Conservation (phyloP, 805 yeast species). For the Kodamaea kakaduensis region DNA sequence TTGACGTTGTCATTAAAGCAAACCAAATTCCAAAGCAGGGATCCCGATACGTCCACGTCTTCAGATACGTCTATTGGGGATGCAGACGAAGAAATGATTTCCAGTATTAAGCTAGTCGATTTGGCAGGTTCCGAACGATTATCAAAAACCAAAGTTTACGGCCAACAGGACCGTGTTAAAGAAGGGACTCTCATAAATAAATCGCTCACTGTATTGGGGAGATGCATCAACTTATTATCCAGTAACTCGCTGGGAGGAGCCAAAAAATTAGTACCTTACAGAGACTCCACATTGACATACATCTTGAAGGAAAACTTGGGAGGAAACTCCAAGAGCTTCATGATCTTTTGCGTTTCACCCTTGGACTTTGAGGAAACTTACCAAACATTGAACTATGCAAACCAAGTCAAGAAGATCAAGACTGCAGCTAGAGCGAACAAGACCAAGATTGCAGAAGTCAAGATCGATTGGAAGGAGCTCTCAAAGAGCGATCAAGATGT, state of each 20-base stretch:
- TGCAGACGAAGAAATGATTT: slow-evolving; percentile 46
- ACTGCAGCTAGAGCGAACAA: slow-evolving; percentile 52
- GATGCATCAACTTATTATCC: slow-evolving; percentile 51
- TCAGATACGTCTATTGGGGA: slow-evolving; percentile 27
- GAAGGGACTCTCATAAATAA: slow-evolving; percentile 79
- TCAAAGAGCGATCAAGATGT: slow-evolving; percentile 23
- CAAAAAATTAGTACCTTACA: slow-evolving; percentile 50
- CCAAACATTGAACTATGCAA: slow-evolving; percentile 75
- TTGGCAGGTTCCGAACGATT: slow-evolving; percentile 81
- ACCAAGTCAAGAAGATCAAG: slow-evolving; percentile 64
- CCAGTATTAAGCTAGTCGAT: slow-evolving; percentile 69
- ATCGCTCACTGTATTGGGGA: slow-evolving; percentile 71
- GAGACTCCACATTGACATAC: slow-evolving; percentile 77
- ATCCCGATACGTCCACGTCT: slow-evolving; percentile 10
- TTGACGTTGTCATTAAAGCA: slow-evolving; percentile 61
- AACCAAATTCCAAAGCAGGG: slow-evolving; percentile 54
- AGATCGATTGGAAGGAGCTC: slow-evolving; percentile 32
- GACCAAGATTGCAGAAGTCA: slow-evolving; percentile 20
- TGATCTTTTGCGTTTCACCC: slow-evolving; percentile 86
- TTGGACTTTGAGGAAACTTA: slow-evolving; percentile 72
- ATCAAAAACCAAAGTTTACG: slow-evolving; percentile 56
- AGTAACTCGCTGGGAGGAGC: slow-evolving; percentile 33
- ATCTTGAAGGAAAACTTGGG: slow-evolving; percentile 70
- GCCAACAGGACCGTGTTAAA: slow-evolving; percentile 49
- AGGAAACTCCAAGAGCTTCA: slow-evolving; percentile 82